Percentiles rank a stretch among this genome's conserved stretches.
These are phyloP conservation scores for Carpediemonas membranifera DNA, from an alignment of 78 protist species.

Conservation along the genomic window DNA sequence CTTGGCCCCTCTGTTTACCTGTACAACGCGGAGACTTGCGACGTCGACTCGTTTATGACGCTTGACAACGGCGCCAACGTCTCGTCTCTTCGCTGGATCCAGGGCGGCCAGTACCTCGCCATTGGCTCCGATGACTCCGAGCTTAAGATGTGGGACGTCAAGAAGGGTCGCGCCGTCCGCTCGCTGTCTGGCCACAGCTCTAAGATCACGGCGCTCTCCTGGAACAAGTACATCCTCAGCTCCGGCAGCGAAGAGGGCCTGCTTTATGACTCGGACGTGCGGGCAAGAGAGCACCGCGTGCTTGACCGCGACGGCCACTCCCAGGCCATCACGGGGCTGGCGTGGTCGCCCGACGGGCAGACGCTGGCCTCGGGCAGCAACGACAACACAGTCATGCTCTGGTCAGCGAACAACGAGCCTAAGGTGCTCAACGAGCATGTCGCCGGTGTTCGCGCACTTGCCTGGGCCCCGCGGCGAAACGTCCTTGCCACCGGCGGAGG, in stretches of 20 bases:
- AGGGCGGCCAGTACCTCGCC: conserved; percentile 67
- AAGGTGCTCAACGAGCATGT: conserved; percentile 22
- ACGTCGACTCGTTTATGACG: conserved; percentile 47
- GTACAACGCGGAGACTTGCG: conserved; percentile 86
- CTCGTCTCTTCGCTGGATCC: conserved; percentile 59
- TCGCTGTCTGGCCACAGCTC: conserved; percentile 77
- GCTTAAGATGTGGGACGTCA: conserved; percentile 83
- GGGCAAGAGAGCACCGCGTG: conserved; percentile 56
- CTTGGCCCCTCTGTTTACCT: conserved; percentile 82
- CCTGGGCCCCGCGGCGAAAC: conserved; percentile 91
- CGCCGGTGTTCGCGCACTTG: conserved; percentile 94
- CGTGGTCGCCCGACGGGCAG: conserved; percentile 85
- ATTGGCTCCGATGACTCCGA: conserved; percentile 73
- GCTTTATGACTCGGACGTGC: conserved; percentile 82
- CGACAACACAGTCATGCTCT: conserved; percentile 64
- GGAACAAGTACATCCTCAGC: conserved; percentile 82
- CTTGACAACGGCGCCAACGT: conserved; percentile 23
- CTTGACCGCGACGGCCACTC: conserved; percentile 41
- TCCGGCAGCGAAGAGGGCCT: conserved; percentile 71
- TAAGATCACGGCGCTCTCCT: conserved; percentile 87
- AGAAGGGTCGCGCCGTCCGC: conserved; percentile 44
- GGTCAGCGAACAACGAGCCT: no score
- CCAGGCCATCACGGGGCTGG: conserved; percentile 53
- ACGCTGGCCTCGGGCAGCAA: conserved; percentile 97
- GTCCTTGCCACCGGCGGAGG: conserved; percentile 97